Conservation (phyloP, 129 eudicot species). For the Tanacetum coccineum region DNA sequence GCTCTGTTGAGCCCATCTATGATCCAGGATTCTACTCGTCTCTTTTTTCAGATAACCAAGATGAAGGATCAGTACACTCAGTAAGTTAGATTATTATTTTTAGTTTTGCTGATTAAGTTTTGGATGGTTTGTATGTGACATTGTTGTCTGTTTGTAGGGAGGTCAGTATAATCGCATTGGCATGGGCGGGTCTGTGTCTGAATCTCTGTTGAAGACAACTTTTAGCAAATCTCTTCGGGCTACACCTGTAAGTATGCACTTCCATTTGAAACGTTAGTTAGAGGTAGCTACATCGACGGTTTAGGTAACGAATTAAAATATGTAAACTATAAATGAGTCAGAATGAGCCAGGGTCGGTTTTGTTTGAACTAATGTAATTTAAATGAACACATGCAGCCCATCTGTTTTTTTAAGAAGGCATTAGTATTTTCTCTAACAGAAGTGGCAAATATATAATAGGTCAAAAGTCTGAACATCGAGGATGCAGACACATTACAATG, state of each 20-base stretch:
- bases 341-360: too few relatives aligned
- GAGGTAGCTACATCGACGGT: too few relatives aligned
- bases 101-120: conserved; percentile 11
- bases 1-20: conserved; percentile 66
- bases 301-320: too few relatives aligned
- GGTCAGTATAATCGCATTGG: conserved; percentile 40
- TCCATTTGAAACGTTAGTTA: background rate
- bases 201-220: conserved; percentile 41
- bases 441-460: background rate
- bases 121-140: conserved; percentile 16
- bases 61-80: conserved; percentile 39
- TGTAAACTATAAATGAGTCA: too few relatives aligned
- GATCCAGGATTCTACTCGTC: conserved; percentile 75
- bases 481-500: conserved; percentile 6
- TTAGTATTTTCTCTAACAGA: background rate
- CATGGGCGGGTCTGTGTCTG: conserved; percentile 43
- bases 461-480: background rate
- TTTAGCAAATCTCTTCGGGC: conserved; percentile 45
- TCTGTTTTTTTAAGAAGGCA: background rate
- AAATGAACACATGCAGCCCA: background rate
- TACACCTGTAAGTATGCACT: conserved; percentile 41
- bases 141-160: conserved; percentile 34
- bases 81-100: conserved; percentile 33
- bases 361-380: background rate
- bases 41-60: conserved; percentile 67